Base-by-base conservation (phyloP, 805 yeast species). In the Pichia heedii region DNA sequence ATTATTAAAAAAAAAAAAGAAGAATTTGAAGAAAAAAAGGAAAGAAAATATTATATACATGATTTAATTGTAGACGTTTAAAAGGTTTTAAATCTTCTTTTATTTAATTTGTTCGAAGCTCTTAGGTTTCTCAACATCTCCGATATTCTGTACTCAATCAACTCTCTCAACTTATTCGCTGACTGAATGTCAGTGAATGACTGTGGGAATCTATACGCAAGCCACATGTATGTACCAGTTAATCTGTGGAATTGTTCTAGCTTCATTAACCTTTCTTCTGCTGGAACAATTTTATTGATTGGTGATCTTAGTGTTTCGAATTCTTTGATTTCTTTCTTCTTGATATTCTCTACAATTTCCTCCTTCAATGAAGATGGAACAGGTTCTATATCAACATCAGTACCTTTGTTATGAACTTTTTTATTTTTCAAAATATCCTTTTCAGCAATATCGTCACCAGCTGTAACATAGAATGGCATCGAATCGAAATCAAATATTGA, bases 121-220 rank as follows among this genome's bases (percentile, higher is more conserved):
- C 63, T 54, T 41, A 64, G 44, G 35, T 53, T 60, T 19, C 54
- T 54, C 47, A 77, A 60, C 59, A 74, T 75, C 49, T 72, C 73
- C 46, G 69, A 67, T 36, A 81, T 78, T 41, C 76, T 62, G 47
- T 67, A 69, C 56, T 89, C 96, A 41, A 87, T 77, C 47, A 84
- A 62, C 24, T 74, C 66, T 57, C 84, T 84, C 53, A 86, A 61
- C 43, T 83, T 84, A 21, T 62, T 58, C 0, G 95, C 95, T 38
- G 86, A 74, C 46, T 80, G 84, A 15, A 77, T 68, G 59, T 87
- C 96, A 16, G 83, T 74, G 53, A 88, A 85, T 40, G 77, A 71
- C 26, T 81, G 77, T 1, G 97, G 95, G 68, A 82, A 90, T 54
- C 97, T 68, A 58, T 85, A 89, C 43, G 84, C 73, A 48, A 90